Evolutionary conservation across 306 rosid genomes (phyloP), one percentile per base, ranked within the genome.

Genomic region (Sophora flavescens): DNA sequence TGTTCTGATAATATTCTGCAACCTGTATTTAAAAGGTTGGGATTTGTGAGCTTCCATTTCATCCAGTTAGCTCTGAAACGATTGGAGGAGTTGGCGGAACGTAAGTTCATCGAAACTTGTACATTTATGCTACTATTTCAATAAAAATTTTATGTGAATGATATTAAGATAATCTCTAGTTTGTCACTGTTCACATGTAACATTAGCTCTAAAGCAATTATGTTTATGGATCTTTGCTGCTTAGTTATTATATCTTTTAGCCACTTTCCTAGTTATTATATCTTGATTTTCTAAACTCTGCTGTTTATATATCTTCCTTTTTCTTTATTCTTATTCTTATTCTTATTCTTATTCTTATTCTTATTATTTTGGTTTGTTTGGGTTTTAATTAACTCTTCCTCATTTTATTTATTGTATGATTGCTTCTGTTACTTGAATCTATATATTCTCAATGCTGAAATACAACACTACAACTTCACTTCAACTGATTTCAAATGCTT

Each of bases 51-150:
- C 98, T 95, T 83, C 98, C 98, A 4, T 95, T 82, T 81, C 81
- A 95, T 83, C 93, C 96, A 30, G 72, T 92, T 85, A 95, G 98
- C 89, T 88, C 97, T 3, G 97, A 95, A 83, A 86, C 82, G 3
- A 11, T 82, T 78, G 98, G 98, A 84, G 98, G 98, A 84, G 89
- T 95, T 3, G 98, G 98, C 53, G 98, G 98, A 86, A 95, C 98
- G 98, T 95, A 84, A 85, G 98, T 87, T 63, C 11, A 15, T 68
- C 15, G 3, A 6, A 52, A 74, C 54, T 51, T 35, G 54, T 38
- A 52, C 3, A 15, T 76, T 11, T 33, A 16, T 44, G 10, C 36
- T 53, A 30, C 45, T 63, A 39, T 39, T 42, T 38, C 48, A 76
- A 58, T 16, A 41, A 42, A 4, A 8, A 36, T 38, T 67, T 60